Conservation (phyloP, 805 yeast genomes). For the Ogataea polymorpha region DNA sequence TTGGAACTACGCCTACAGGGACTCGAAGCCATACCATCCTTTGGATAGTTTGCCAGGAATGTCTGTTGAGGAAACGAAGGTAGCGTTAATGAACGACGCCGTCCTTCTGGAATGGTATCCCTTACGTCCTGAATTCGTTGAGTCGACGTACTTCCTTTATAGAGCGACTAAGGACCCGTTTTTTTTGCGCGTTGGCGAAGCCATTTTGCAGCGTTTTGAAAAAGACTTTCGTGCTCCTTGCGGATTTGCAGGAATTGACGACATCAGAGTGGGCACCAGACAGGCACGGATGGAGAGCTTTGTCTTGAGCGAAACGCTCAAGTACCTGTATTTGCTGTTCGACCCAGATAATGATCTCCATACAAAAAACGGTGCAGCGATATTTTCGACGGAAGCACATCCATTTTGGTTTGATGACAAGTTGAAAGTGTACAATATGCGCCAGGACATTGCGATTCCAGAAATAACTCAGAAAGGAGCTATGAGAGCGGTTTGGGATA, state of each 20-base stretch:
- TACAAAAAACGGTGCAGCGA: conserved; percentile 33
- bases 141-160: conserved; percentile 80
- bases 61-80: conserved; percentile 22
- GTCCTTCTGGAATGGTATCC: conserved; percentile 86
- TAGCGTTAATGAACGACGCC: conserved; percentile 31
- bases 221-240: conserved; percentile 55
- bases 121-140: conserved; percentile 86
- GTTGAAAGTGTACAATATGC: conserved; percentile 23
- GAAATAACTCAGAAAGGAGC: conserved; percentile 6
- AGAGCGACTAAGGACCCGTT: conserved; percentile 85
- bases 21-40: conserved; percentile 13
- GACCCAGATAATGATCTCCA: conserved; percentile 59
- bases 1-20: conserved; percentile 18
- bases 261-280: conserved; percentile 55
- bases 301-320: conserved; percentile 82
- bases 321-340: conserved; percentile 46
- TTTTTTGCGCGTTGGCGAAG: conserved; percentile 71
- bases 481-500: neutral
- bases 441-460: conserved; percentile 23
- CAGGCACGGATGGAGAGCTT: conserved; percentile 92
- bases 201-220: conserved; percentile 54
- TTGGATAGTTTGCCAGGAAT: conserved; percentile 23
- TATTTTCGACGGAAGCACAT: conserved; percentile 89
- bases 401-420: conserved; percentile 68
- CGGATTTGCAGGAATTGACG: conserved; percentile 78